phyloP scores from a whole-genome alignment of 495 filamentous ascomycete species.

The Penicillium goetzii region DNA sequence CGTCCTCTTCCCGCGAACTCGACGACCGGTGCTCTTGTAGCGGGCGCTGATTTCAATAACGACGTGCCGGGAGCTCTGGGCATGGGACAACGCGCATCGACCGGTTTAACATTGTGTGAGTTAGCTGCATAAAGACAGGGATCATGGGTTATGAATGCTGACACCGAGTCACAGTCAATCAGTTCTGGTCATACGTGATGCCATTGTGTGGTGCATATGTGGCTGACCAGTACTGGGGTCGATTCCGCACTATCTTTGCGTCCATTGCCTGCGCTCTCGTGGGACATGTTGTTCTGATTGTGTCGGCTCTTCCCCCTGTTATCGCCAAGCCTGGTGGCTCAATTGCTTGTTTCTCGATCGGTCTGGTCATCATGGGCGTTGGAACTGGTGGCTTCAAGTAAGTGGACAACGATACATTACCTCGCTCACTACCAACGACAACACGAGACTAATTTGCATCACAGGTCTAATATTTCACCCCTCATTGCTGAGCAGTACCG shows the following conservation, averaged over 20 bases:
- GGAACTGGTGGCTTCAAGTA: constrained; percentile 66
- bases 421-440: not conserved
- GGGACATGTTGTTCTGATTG: constrained; percentile 65
- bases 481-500: constrained; percentile 57
- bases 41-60: constrained; percentile 47
- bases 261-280: constrained; percentile 60
- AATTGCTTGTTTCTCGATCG: constrained; percentile 63
- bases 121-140: not conserved
- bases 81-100: constrained; percentile 68
- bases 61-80: constrained; percentile 64
- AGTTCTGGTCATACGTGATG: constrained; percentile 75
- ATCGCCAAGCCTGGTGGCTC: constrained; percentile 30
- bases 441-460: not conserved
- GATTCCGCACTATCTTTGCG: constrained; percentile 61
- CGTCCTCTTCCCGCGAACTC: constrained; percentile 62
- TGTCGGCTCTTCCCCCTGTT: constrained; percentile 58
- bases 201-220: constrained; percentile 71
- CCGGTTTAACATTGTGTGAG: constrained; percentile 58
- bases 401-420: not conserved
- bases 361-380: constrained; percentile 60
- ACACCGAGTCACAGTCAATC: constrained; percentile 58
- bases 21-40: constrained; percentile 54
- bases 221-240: constrained; percentile 62
- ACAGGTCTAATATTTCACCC: constrained; percentile 65
- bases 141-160: not conserved